A percentile compares a stretch with the other conserved stretches of the same genome.
Conservation (phyloP, 2,329 filamentous ascomycete species). For the Apiospora phragmitis region DNA sequence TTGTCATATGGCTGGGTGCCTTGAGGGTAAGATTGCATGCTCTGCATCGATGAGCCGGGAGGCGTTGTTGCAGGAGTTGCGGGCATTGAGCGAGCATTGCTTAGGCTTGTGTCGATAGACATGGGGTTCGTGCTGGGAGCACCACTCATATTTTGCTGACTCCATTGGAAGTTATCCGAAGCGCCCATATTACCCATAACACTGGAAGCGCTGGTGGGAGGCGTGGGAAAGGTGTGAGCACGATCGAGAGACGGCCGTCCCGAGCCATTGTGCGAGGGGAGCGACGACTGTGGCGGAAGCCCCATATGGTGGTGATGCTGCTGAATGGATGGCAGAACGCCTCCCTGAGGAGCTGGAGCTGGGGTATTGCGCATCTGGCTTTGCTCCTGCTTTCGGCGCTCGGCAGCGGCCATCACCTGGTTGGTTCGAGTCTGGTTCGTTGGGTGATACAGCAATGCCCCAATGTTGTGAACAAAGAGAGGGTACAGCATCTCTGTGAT, state of each 20-base stretch:
- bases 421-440: slow-evolving; percentile 81
- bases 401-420: slow-evolving; percentile 83
- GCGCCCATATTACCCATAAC: slow-evolving; percentile 73
- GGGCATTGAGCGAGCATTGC: slow-evolving; percentile 81
- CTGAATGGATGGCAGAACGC: slow-evolving; percentile 65
- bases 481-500: slow-evolving; percentile 95
- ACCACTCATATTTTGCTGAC: slow-evolving; percentile 60
- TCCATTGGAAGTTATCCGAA: slow-evolving; percentile 82
- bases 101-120: slow-evolving; percentile 78
- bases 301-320: slow-evolving; percentile 63
- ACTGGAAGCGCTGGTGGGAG: slow-evolving; percentile 88
- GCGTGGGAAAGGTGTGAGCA: slow-evolving; percentile 90
- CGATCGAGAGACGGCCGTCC: slow-evolving; percentile 78
- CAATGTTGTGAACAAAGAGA: slow-evolving; percentile 96
- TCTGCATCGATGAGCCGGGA: slow-evolving; percentile 73
- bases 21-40: slow-evolving; percentile 75
- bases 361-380: slow-evolving; percentile 63
- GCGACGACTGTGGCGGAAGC: slow-evolving; percentile 56
- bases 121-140: slow-evolving; percentile 68
- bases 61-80: slow-evolving; percentile 90
- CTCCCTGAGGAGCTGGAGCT: slow-evolving; percentile 49
- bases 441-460: slow-evolving; percentile 88
- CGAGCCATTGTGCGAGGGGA: slow-evolving; percentile 69
- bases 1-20: slow-evolving; percentile 72
- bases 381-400: slow-evolving; percentile 73